phyloP scores from a whole-genome alignment of 2,329 filamentous ascomycete genomes.

The Dothidotthia symphoricarpi region DNA sequence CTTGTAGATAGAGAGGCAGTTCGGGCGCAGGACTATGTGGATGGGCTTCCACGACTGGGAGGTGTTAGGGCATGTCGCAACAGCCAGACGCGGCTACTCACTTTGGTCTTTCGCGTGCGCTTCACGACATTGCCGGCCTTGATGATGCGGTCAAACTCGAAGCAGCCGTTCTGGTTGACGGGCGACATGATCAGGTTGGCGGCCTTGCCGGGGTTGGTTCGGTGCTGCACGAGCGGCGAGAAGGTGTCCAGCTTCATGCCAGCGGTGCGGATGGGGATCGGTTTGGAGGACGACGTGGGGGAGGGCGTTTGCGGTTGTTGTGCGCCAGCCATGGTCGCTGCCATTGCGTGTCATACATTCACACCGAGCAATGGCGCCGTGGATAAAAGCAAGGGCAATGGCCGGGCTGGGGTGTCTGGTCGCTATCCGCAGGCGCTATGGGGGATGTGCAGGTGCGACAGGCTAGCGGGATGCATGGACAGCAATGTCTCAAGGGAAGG shows the following conservation, averaged over 20 bases:
- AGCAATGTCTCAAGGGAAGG: not conserved
- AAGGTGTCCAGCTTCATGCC: constrained; percentile 31
- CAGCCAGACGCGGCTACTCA: constrained; percentile 7
- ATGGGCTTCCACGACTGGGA: constrained; percentile 82
- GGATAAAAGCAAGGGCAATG: constrained; percentile 4
- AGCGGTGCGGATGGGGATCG: constrained; percentile 19
- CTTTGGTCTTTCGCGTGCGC: constrained; percentile 91
- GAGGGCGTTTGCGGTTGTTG: constrained; percentile 26
- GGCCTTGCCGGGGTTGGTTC: constrained; percentile 16
- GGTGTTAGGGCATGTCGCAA: not conserved
- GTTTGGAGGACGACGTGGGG: constrained; percentile 5
- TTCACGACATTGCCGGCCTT: constrained; percentile 86
- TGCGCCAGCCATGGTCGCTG: constrained; percentile 27
- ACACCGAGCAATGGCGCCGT: constrained; percentile 9
- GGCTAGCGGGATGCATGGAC: constrained; percentile 13
- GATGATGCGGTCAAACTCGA: constrained; percentile 90
- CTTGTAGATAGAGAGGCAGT: constrained; percentile 89
- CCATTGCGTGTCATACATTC: constrained; percentile 19
- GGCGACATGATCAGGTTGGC: constrained; percentile 70
- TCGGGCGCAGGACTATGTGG: constrained; percentile 86
- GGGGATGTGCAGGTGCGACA: constrained; percentile 14
- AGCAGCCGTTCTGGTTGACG: constrained; percentile 92
- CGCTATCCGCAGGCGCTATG: not conserved
- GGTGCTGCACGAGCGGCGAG: constrained; percentile 16
- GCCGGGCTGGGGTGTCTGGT: constrained; percentile 5